Conservation (phyloP, 2,329 filamentous ascomycete genomes). For the Dendryphion nanum region DNA sequence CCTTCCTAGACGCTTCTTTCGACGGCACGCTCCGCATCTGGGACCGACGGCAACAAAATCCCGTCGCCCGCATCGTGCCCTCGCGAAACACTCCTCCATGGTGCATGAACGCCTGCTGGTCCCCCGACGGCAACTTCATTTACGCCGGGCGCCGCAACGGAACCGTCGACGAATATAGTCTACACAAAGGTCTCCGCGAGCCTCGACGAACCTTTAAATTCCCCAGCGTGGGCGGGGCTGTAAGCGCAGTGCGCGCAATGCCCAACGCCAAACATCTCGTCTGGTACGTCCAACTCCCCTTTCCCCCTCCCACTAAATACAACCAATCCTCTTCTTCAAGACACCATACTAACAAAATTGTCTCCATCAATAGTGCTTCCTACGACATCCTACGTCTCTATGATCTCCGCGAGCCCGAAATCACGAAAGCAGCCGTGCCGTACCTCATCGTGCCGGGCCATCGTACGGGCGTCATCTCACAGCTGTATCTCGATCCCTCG, state of each 20-base stretch:
- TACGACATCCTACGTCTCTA: slow-evolving; percentile 93
- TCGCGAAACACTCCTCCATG: slow-evolving; percentile 79
- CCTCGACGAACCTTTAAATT: slow-evolving; percentile 82
- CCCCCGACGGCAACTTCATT: slow-evolving; percentile 89
- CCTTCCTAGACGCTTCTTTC: slow-evolving; percentile 84
- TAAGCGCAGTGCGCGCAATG: slow-evolving; percentile 88
- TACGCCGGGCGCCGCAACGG: slow-evolving; percentile 89
- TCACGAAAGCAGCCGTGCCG: slow-evolving; percentile 73
- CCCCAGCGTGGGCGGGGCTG: slow-evolving; percentile 81
- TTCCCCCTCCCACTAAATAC: neutral
- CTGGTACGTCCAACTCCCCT: slow-evolving; percentile 58
- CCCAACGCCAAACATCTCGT: slow-evolving; percentile 88
- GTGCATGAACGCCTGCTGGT: slow-evolving; percentile 98
- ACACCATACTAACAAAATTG: slow-evolving; percentile 9
- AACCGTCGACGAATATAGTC: slow-evolving; percentile 89
- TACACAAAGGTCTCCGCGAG: slow-evolving; percentile 75
- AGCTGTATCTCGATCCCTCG: slow-evolving; percentile 82
- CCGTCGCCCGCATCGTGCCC: slow-evolving; percentile 76
- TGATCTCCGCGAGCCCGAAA: slow-evolving; percentile 67
- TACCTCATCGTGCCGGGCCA: slow-evolving; percentile 96
- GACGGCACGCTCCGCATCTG: slow-evolving; percentile 90
- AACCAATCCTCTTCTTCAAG: neutral
- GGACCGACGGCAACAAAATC: slow-evolving; percentile 75
- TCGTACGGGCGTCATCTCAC: slow-evolving; percentile 81
- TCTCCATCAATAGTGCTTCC: slow-evolving; percentile 81